Base-by-base conservation (phyloP, 2,329 filamentous ascomycete species). In the Cladosporium sp. region DNA sequence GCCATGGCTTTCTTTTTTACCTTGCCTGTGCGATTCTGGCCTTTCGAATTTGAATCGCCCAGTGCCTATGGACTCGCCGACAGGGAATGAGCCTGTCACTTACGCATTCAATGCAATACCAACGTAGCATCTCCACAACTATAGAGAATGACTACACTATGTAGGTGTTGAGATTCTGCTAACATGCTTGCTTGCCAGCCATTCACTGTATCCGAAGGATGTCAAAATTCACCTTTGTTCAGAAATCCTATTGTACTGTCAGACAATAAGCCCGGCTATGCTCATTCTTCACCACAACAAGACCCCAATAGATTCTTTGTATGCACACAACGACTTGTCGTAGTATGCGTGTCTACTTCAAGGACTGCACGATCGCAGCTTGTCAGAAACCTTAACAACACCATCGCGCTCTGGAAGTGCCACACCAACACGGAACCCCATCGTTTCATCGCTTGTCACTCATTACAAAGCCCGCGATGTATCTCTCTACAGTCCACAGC, bases 401-500 rank as follows among this genome's bases (percentile, higher is more conserved):
- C 28, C 28, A 32, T 19, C 36, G 36, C 50, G 8, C 50, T 53
- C 50, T 12, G 37, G 37, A 15, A 53, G 50, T 53, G 37, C 37
- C 24, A 40, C 20, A 28, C 20, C 24, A 42, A 22, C 3, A 13
- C n/a, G 9, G 12, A 32, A 32, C 12, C 28, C 15, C 32, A 17
- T 35, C 28, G 17, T 8, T 19, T 3, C 45, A 48, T 20, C 34
- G 19, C 6, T 4, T n/a, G 9, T 15, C 44, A 13, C 12, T 12
- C 24, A 37, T 22, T 17, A 40, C 9, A 49, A 19, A 19, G 32
- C 10, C 22, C 39, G 17, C 45, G 24, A 59, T 59, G 58, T 40
- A 56, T 39, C 49, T 59, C 12, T 25, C 20, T 8, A 52, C 53
- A 8, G 25, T 57, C 4, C 58, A 59, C 47, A 47, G 13, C 35